Evolutionary conservation across 768 basidiomycete genomes (phyloP).

Genomic region (Gloeostereum incarnatum): DNA sequence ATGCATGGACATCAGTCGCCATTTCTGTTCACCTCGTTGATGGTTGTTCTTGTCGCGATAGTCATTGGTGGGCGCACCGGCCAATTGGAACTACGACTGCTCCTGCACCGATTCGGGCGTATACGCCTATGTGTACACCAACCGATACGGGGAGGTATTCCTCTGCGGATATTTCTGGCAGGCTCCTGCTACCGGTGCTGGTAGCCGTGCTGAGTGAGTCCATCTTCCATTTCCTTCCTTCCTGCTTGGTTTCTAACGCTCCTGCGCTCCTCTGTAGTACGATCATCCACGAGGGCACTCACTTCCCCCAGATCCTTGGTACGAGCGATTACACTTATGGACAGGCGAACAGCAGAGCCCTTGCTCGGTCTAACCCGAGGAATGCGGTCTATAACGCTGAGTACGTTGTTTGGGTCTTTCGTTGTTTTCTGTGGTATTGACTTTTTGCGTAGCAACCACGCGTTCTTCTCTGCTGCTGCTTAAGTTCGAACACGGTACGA

Average conservation of each 20-base stretch:
- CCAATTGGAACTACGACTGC: slow-evolving; percentile 16
- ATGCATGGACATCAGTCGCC: no score
- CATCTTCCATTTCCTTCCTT: neutral
- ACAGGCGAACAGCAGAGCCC: neutral
- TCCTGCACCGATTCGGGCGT: slow-evolving; percentile 17
- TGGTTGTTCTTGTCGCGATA: no score
- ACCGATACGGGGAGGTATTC: slow-evolving; percentile 1
- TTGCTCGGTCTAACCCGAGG: neutral
- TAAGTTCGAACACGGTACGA: no score
- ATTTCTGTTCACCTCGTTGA: no score
- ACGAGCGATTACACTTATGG: slow-evolving; percentile 4
- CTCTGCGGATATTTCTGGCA: slow-evolving; percentile 4
- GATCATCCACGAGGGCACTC: slow-evolving; percentile 3
- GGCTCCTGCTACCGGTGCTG: slow-evolving; percentile 3
- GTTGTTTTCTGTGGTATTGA: no score
- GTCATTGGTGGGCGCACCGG: no score
- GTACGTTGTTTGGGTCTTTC: no score
- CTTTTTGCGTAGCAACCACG: no score
- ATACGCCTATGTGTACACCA: slow-evolving; percentile 18
- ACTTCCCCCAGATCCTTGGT: slow-evolving; percentile 4
- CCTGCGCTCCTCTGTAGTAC: neutral
- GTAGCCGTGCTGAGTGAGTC: neutral
- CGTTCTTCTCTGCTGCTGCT: no score
- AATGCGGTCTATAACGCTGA: neutral
- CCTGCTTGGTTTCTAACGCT: neutral